Conservation (phyloP, 139 green algal species). For the Closterium sp. region DNA sequence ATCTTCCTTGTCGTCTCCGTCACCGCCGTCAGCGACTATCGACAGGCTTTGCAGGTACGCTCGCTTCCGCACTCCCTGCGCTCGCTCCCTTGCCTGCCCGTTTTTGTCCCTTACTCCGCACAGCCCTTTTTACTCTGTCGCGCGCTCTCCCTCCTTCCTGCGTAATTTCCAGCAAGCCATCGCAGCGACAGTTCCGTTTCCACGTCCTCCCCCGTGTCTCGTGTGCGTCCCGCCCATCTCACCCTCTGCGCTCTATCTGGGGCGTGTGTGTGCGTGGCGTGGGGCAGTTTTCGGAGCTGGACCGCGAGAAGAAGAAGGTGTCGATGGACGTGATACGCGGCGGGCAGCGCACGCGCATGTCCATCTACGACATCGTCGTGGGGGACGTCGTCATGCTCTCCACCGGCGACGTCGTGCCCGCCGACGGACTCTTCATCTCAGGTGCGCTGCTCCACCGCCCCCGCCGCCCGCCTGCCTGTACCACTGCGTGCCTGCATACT, state of each 20-base stretch:
- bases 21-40: conserved; percentile 88
- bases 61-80: neutral
- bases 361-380: conserved; percentile 61
- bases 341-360: conserved; percentile 37
- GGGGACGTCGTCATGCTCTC: conserved; percentile 57
- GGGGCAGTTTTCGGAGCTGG: conserved; percentile 40
- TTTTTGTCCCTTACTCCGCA: neutral
- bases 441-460: neutral
- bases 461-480: too few relatives aligned
- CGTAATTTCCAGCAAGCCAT: too few relatives aligned
- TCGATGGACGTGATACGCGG: conserved; percentile 24
- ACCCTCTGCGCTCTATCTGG: too few relatives aligned
- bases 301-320: conserved; percentile 48
- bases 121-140: neutral
- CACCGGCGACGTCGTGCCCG: conserved; percentile 55
- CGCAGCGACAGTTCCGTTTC: too few relatives aligned
- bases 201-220: too few relatives aligned
- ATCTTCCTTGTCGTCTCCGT: conserved; percentile 85
- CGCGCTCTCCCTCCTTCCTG: too few relatives aligned
- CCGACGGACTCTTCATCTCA: conserved; percentile 53
- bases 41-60: conserved; percentile 89
- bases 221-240: neutral
- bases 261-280: too few relatives aligned
- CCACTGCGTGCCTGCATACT: neutral
- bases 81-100: neutral